phyloP scores from a whole-genome alignment of 2,329 filamentous ascomycete genomes.

The Camillea tinctor region DNA sequence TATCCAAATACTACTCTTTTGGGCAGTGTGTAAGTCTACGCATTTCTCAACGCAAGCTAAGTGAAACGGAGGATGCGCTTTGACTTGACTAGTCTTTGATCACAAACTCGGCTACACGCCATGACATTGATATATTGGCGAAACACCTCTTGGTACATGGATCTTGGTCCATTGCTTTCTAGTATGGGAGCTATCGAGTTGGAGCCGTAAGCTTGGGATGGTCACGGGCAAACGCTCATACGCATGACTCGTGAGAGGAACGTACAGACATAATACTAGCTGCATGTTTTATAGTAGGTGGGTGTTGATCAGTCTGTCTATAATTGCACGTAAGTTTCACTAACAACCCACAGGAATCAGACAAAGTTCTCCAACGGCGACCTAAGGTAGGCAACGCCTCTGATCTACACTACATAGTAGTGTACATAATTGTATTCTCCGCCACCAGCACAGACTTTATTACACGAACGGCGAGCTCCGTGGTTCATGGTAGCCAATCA shows the following conservation, averaged over 20 bases:
- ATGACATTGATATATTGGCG: background rate
- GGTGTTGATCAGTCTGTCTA: background rate
- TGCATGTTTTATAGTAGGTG: no score
- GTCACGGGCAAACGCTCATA: background rate
- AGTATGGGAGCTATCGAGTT: background rate
- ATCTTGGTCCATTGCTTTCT: background rate
- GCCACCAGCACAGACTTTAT: background rate
- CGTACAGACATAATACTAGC: background rate
- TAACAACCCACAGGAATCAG: background rate
- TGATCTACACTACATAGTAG: no score
- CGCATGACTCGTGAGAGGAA: no score
- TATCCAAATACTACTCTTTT: background rate
- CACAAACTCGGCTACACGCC: background rate
- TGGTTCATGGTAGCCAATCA: background rate
- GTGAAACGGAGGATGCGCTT: background rate
- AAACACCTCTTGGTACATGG: background rate
- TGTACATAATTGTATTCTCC: background rate
- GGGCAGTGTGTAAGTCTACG: background rate
- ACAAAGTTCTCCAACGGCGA: background rate
- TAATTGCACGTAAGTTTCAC: background rate
- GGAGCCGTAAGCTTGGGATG: background rate
- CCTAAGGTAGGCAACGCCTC: background rate
- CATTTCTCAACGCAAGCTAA: background rate
- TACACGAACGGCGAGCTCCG: background rate
- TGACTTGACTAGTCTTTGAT: background rate